Base-by-base conservation (phyloP, 345 rosid genomes). In the Citrus maxima region DNA sequence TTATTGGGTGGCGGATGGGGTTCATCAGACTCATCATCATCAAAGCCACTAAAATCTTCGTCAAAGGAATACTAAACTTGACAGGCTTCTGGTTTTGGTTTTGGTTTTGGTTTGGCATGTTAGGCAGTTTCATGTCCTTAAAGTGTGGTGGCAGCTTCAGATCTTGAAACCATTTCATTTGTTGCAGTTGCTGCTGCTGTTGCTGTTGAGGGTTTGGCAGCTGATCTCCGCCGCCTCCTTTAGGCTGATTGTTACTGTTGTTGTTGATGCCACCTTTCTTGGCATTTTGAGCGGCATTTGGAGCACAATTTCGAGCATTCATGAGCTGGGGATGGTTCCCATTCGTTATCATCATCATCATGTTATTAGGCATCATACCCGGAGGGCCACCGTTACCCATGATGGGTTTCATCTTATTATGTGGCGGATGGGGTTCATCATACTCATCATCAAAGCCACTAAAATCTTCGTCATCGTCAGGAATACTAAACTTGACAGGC, bases 101-200 rank as follows among this genome's bases (percentile, higher is more conserved):
- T 32, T 32, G 34, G 34, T 32, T 32, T 32, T 32, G 34, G 34
- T 32, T 32, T 32, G 34, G 5, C 34, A 32, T 32, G 34, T 62
- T 78, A 30, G 91, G 91, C 83, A 88, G 78, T 74, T 92, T 93
- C 63, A 88, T 69, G 72, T 84, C 91, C 80, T 88, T 94, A 21
- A 89, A 86, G 22, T 90, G 95, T 21, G 93, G 87, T 10, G 90
- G 88, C 30, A 88, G 85, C 85, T 90, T 91, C 91, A 83, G 85
- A 84, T 93, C 97, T 88, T 87, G 94, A 0, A 92, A 55, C 25
- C 85, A 88, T 77, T 90, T 87, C 86, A 90, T 82, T 71, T 91
- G 93, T 56, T 89, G 95, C 27, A 89, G 85, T 71, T 91, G 95
- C 63, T 89, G 95, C 27, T 0, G 34, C 34, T 4, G 42, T 38